Evolutionary conservation across 2,329 filamentous ascomycete species (phyloP), one percentile per base, ranked within the genome.

Genomic region (Penicillium decumbens): DNA sequence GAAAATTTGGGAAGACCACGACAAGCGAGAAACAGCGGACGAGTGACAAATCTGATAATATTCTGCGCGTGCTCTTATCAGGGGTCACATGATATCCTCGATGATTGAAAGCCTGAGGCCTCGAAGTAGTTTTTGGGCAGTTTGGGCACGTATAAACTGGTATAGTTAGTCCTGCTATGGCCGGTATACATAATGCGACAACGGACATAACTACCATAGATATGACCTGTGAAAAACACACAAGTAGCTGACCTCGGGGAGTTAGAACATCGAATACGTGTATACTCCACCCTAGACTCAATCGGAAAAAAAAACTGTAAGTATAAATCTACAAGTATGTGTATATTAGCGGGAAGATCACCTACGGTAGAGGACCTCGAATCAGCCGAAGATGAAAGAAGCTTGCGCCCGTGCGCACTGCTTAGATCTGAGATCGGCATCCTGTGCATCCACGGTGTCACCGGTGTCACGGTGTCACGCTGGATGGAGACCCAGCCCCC

Each of bases 331-430:
- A 18, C 15, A 18, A 18, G 15, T 18, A 18, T 18, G 15, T 18
- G 15, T 18, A 18, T 18, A 18, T 18, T 18, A 18, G 15, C 15
- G 15, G 15, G 15, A 18, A 18, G 25, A 27, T 27, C 25, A 27
- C 25, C 25, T 27, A 27, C 6, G 25, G 25, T 27, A 6, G 6
- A 27, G 8, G 25, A 27, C 6, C 6, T 27, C 25, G 8, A 27
- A 27, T 5, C 27, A 35, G 10, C 27, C 10, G 33, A 25, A n/a
- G 43, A 49, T 27, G 32, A 41, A 49, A 51, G 45, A 54, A 54
- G 49, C 37, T 32, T 43, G 41, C 37, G 50, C 44, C 53, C 50
- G 53, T 53, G 50, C 53, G 42, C 29, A 9, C 8, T 33, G 32
- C 9, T 39, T 29, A 28, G 39, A 43, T 20, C 33, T 6, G 33